These are phyloP conservation scores for Stachybotrys chlorohalonatus DNA, from an alignment of 2,329 filamentous ascomycete species.

Conservation along the genomic window DNA sequence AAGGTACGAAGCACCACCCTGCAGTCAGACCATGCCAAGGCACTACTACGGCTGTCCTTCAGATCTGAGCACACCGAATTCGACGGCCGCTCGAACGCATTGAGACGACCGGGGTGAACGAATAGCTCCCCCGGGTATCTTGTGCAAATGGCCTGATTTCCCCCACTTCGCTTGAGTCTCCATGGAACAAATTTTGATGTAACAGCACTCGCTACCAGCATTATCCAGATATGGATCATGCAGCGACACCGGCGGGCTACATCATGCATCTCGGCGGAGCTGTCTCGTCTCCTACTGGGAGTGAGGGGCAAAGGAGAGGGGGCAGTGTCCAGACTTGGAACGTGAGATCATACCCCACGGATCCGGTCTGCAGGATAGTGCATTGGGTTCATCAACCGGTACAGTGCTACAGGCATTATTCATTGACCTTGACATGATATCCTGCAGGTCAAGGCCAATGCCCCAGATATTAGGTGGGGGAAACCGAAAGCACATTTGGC, in stretches of 20 bases:
- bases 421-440: too few relatives aligned
- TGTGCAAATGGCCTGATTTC: not conserved
- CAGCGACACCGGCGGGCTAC: too few relatives aligned
- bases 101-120: too few relatives aligned
- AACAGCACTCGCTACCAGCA: not conserved
- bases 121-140: not conserved
- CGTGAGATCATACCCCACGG: too few relatives aligned
- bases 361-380: too few relatives aligned
- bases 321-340: not conserved
- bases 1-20: not conserved
- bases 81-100: not conserved
- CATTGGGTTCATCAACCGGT: too few relatives aligned
- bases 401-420: too few relatives aligned
- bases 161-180: not conserved
- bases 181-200: not conserved
- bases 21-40: not conserved
- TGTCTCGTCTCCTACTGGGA: not conserved
- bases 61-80: not conserved
- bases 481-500: too few relatives aligned
- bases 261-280: not conserved
- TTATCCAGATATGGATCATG: not conserved
- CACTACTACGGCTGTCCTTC: not conserved
- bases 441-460: too few relatives aligned
- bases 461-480: too few relatives aligned
- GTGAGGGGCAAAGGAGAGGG: not conserved